A percentile compares a stretch with the other conserved stretches of the same genome.
Conservation (phyloP, 2,329 filamentous ascomycete species). For the Cryphonectria japonica region DNA sequence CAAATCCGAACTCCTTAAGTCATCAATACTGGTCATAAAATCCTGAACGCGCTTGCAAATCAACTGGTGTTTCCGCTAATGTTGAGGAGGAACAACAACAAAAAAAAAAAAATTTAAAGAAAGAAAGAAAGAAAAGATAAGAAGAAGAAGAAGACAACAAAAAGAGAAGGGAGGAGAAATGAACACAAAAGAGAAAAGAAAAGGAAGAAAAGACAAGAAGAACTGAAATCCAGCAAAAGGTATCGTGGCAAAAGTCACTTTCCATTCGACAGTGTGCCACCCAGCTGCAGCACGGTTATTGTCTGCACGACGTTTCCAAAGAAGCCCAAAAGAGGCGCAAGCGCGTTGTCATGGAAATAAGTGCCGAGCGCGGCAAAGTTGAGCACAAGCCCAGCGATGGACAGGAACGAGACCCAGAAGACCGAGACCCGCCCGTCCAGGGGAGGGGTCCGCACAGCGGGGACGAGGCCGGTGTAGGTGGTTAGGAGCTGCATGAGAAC, state of each 20-base stretch:
- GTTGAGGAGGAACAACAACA: neutral
- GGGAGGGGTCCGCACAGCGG: slow-evolving; percentile 5
- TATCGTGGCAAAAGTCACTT: neutral
- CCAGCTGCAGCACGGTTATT: slow-evolving; percentile 14
- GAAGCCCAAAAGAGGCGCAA: slow-evolving; percentile 17
- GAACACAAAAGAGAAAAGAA: neutral
- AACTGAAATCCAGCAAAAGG: neutral
- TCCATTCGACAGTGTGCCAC: neutral
- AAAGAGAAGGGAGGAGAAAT: too few relatives aligned
- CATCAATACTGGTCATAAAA: neutral
- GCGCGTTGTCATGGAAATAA: slow-evolving; percentile 13
- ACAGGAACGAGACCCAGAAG: slow-evolving; percentile 15
- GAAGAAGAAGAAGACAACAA: neutral
- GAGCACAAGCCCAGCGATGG: slow-evolving; percentile 4
- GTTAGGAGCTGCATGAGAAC: slow-evolving; percentile 21
- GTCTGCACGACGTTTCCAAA: slow-evolving; percentile 16
- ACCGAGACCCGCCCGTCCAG: neutral
- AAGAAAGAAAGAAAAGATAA: neutral
- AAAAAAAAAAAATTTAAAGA: neutral
- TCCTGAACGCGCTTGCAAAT: neutral
- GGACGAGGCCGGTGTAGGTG: slow-evolving; percentile 16
- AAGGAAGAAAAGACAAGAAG: neutral
- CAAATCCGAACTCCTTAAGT: neutral
- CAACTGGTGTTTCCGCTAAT: neutral
- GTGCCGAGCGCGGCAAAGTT: slow-evolving; percentile 13